phyloP scores from a whole-genome alignment of 345 rosid species.

The Aquilaria sinensis region DNA sequence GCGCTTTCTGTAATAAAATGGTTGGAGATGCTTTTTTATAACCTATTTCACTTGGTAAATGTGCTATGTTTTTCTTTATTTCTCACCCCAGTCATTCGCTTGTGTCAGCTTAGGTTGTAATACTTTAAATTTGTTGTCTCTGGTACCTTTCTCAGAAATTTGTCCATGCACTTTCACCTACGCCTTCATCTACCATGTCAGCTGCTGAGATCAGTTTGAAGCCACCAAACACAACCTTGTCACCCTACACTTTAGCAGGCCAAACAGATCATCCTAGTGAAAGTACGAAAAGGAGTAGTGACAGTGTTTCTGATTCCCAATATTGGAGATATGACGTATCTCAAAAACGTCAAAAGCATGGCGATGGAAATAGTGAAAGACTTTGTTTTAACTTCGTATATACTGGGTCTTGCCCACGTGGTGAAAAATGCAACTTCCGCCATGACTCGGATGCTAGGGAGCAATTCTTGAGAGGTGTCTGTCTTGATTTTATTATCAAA shows the following conservation, averaged over 20 bases:
- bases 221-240: slow-evolving; percentile 62
- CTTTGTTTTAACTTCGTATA: slow-evolving; percentile 76
- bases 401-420: slow-evolving; percentile 82
- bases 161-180: slow-evolving; percentile 85
- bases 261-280: slow-evolving; percentile 37
- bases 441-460: slow-evolving; percentile 80
- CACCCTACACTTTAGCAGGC: slow-evolving; percentile 50
- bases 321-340: slow-evolving; percentile 94
- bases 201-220: slow-evolving; percentile 63
- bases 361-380: slow-evolving; percentile 48
- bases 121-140: slow-evolving; percentile 9
- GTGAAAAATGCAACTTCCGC: slow-evolving; percentile 60
- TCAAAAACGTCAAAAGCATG: slow-evolving; percentile 66
- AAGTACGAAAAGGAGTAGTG: slow-evolving; percentile 42
- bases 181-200: slow-evolving; percentile 73
- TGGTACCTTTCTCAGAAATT: slow-evolving; percentile 53
- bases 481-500: slow-evolving; percentile 88
- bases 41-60: neutral
- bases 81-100: neutral
- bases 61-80: neutral
- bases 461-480: slow-evolving; percentile 79
- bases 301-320: slow-evolving; percentile 53
- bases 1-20: too few species aligned
- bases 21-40: neutral
- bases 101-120: neutral